Conservation (phyloP, 768 basidiomycete species). For the Brasilioporus rufonigricans region DNA sequence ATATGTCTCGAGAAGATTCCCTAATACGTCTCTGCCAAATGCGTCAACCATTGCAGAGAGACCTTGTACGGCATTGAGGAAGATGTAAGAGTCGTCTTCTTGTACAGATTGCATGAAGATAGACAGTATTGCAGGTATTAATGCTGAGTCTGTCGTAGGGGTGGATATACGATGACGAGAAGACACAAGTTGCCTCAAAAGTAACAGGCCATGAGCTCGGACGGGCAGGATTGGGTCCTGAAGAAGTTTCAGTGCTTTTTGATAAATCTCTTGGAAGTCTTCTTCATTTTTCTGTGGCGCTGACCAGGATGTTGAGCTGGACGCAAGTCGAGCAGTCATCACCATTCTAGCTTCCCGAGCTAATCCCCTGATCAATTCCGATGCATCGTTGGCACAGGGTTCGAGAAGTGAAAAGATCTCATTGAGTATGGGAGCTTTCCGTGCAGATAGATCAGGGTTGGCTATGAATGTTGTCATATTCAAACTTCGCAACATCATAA, state of each 20-base stretch:
- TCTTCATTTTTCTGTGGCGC: slow-evolving; percentile 20
- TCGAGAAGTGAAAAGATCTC: slow-evolving; percentile 70
- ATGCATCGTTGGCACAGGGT: slow-evolving; percentile 46
- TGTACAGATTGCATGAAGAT: slow-evolving; percentile 84
- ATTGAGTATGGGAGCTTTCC: slow-evolving; percentile 59
- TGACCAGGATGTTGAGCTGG: slow-evolving; percentile 41
- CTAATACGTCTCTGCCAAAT: slow-evolving; percentile 63
- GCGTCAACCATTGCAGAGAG: slow-evolving; percentile 81
- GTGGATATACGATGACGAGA: slow-evolving; percentile 19
- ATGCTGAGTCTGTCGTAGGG: slow-evolving; percentile 48
- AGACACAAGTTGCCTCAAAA: slow-evolving; percentile 75
- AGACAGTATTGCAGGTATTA: slow-evolving; percentile 80
- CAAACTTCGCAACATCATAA: not conserved
- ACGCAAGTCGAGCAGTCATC: slow-evolving; percentile 76
- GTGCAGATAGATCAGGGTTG: slow-evolving; percentile 60
- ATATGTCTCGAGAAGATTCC: slow-evolving; percentile 66
- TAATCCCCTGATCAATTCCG: slow-evolving; percentile 50
- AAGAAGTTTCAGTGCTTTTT: slow-evolving; percentile 81
- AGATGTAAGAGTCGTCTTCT: slow-evolving; percentile 95
- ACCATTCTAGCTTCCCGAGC: slow-evolving; percentile 82
- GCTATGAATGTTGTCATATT: slow-evolving; percentile 22
- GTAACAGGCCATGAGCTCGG: slow-evolving; percentile 85
- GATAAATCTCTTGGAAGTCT: slow-evolving; percentile 65
- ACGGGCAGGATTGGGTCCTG: slow-evolving; percentile 93
- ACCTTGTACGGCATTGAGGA: slow-evolving; percentile 89